Conservation (phyloP, 176 grass and related monocot genomes). For the Lolium perenne region DNA sequence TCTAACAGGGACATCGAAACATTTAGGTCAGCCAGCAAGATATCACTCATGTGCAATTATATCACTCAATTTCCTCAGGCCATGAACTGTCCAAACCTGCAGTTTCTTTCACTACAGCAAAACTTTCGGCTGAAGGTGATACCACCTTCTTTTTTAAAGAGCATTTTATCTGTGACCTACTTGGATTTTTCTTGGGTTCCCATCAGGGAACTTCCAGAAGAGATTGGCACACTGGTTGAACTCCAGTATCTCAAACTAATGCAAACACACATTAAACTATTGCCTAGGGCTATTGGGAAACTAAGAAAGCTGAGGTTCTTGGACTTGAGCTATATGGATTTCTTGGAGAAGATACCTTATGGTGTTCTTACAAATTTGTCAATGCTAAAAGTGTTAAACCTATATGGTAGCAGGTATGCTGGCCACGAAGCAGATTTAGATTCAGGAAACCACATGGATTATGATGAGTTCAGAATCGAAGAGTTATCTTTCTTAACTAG, state of each 20-base stretch:
- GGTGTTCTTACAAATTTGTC: conserved; percentile 46
- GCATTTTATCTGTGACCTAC: conserved; percentile 24
- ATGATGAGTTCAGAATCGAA: conserved; percentile 40
- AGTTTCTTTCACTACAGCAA: conserved; percentile 38
- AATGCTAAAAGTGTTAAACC: conserved; percentile 47
- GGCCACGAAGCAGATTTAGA: conserved; percentile 33
- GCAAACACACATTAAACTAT: conserved; percentile 40
- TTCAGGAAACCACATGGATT: conserved; percentile 28
- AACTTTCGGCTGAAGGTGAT: conserved; percentile 47
- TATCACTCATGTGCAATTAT: conserved; percentile 55
- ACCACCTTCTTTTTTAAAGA: conserved; percentile 29
- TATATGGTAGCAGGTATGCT: conserved; percentile 46
- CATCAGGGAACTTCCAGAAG: conserved; percentile 51
- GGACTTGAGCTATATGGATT: conserved; percentile 48
- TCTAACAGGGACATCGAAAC: conserved; percentile 24
- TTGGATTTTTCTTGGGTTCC: conserved; percentile 56
- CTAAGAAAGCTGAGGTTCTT: conserved; percentile 44
- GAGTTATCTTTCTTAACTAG: conserved; percentile 45
- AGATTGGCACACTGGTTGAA: conserved; percentile 47
- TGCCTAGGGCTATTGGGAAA: conserved; percentile 23
- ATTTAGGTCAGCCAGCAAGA: conserved; percentile 43
- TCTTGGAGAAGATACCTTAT: conserved; percentile 55
- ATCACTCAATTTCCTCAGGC: conserved; percentile 43
- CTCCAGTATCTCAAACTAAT: conserved; percentile 48
- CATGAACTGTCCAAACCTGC: conserved; percentile 40